Base-by-base conservation (phyloP, 1,284 basidiomycete genomes). In the Athelia sp. region DNA sequence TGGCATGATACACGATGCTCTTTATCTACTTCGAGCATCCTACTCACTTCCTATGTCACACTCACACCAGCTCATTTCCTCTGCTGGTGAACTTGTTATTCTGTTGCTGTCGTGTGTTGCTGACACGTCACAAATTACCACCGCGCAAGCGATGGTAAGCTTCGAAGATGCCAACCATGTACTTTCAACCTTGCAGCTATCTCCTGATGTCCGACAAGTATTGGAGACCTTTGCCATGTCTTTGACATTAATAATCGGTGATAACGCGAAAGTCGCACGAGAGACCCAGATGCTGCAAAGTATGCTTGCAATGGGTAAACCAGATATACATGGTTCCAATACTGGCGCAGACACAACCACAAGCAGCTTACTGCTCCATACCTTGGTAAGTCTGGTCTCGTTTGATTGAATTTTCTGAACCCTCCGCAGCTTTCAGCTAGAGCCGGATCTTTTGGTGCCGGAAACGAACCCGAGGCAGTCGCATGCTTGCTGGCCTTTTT, bases 211-310 rank as follows among this genome's bases (percentile, higher is more conserved):
- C 26, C 72, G 79, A 52, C 74, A 77, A 49, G 73, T 75, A 24
- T 62, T 90, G 23, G 84, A 87, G 54, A 68, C 70, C 13, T 82
- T 86, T 52, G 71, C 72, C 2, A 58, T 86, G 45, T 78, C 79
- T 9, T 62, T 89, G 43, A 78, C 74, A 52, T 66, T 83, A 51
- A 57, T 82, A 21, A 71, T 84, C 24, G 81, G 79, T 34, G 84
- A 87, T 56, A 82, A 87, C 54, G 76, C 75, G n/a, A 86, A 84
- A 60, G 74, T 74, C 46, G 74, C 77, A 18, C 70, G 74, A 52
- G 84, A 86, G 62, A 77, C 81, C 14, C 84, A 86, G 55, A 74
- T 85, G 64, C 78, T 85, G 68, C 82, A 86, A 49, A 75, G 69
- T 18, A 65, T 81, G 40, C 59, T 82, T 44, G 66, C 76, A 3